Evolutionary conservation across 371 early-diverging fungal genomes (phyloP).

Genomic region (Circinella umbellata): DNA sequence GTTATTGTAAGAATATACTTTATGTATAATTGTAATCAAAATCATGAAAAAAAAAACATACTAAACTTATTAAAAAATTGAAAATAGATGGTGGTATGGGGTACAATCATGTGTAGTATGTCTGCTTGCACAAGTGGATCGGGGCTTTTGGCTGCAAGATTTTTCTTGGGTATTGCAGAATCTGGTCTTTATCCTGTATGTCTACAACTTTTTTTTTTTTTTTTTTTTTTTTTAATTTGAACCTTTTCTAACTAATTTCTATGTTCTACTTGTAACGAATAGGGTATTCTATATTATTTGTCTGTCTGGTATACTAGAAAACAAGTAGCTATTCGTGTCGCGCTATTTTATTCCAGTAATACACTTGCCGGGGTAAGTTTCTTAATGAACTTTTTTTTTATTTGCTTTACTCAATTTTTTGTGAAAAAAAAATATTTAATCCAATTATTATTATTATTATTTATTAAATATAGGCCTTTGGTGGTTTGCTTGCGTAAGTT

Average conservation of each 20-base stretch:
- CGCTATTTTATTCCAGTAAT: slow-evolving; percentile 58
- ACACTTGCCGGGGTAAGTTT: background rate
- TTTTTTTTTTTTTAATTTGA: background rate
- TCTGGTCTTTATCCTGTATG: slow-evolving; percentile 43
- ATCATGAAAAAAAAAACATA: too few species aligned
- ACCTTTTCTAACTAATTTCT: background rate
- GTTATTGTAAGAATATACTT: background rate
- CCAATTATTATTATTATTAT: too few species aligned
- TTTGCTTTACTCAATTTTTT: too few species aligned
- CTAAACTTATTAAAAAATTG: too few species aligned
- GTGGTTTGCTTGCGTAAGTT: too few species aligned
- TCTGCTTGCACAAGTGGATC: slow-evolving; percentile 40
- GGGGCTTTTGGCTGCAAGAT: slow-evolving; percentile 61
- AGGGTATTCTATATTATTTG: slow-evolving; percentile 51
- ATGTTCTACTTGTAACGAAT: background rate
- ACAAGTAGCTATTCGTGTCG: slow-evolving; percentile 77
- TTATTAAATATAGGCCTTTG: slow-evolving; percentile 29
- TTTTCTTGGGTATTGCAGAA: slow-evolving; percentile 72
- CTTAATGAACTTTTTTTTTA: background rate
- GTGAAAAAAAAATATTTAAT: too few species aligned
- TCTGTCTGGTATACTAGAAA: slow-evolving; percentile 53
- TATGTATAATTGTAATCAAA: too few species aligned
- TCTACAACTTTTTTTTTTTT: background rate
- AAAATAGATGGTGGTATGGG: background rate
- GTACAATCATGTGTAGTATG: slow-evolving; percentile 11